Evolutionary conservation across 2,329 filamentous ascomycete species (phyloP), one percentile per base, ranked within the genome.

Genomic region (Thielaviopsis cerberus): DNA sequence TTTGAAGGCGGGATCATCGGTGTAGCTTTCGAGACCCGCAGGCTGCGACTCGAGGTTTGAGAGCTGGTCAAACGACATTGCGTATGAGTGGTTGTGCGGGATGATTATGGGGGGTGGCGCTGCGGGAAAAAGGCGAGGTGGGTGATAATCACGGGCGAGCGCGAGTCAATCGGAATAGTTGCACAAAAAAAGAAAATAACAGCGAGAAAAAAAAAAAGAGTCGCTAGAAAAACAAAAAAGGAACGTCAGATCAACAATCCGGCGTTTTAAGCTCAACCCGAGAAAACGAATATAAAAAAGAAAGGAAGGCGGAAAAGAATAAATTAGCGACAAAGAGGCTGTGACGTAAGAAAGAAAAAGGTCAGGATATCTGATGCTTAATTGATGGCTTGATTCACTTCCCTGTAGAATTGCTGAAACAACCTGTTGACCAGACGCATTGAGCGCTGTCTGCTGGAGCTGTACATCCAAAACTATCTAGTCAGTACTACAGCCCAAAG

Each of bases 1-100:
- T 67, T 88, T 80, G 76, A 97, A 98, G 63, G 89, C 89, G 55
- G 92, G 92, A 69, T 97, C 88, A 72, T 98, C 92, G 67, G 80
- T 77, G 73, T 95, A 98, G 66, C 63, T 64, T 62, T 81, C 74
- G 52, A 82, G 76, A 50, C 26, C 20, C 67, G 86, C 85, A 69
- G 85, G 82, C 61, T 81, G 76, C 63, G 90, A 82, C 74, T 97
- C 91, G 64, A 96, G 77, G 62, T 81, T 85, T 59, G 86, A 86
- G 62, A 92, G 79, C 65, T 88, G 86, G 69, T 95, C 86, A 73
- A 92, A 97, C 20, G 91, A 95, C 91, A 97, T 97, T 62, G 30
- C 27, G 56, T 26, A 10, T 22, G 13, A 25, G n/a, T 10, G 23
- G n/a, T 22, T 8, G 53, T 10, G 11, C n/a, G 6, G 25, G 41